Conservation (phyloP, 1,139 yeast genomes). For the Blastobotrys indianensis region DNA sequence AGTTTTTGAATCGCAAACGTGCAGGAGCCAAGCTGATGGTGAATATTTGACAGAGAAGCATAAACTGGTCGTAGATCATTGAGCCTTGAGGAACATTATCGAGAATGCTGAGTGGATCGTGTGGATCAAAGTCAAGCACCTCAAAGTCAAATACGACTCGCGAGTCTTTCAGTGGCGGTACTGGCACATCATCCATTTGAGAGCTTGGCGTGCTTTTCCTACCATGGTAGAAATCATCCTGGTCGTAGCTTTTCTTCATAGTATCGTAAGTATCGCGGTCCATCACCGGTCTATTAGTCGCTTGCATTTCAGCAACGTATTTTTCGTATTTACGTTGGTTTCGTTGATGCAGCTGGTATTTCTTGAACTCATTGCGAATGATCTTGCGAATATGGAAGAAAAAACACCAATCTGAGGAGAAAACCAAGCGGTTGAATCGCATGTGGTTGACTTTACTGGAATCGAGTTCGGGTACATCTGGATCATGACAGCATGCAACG, state of each 20-base stretch:
- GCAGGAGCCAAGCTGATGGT: neutral
- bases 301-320: neutral
- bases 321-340: neutral
- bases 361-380: neutral
- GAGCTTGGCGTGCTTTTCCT: no score
- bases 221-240: no score
- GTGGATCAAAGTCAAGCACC: constrained; percentile 11
- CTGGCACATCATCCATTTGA: neutral
- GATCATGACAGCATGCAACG: constrained; percentile 4
- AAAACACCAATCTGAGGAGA: constrained; percentile 7
- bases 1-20: constrained; percentile 3
- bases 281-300: neutral
- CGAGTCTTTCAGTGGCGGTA: neutral
- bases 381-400: neutral
- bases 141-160: constrained; percentile 7
- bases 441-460: neutral
- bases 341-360: neutral
- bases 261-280: neutral
- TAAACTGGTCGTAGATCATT: constrained; percentile 12
- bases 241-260: neutral
- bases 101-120: constrained; percentile 11
- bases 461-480: constrained; percentile 3
- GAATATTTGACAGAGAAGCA: constrained; percentile 12
- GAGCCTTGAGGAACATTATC: constrained; percentile 14
- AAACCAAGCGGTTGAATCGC: constrained; percentile 4